These are phyloP conservation scores for Silene coronaria DNA, from an alignment of 179 eudicot genomes.

Conservation along the genomic window DNA sequence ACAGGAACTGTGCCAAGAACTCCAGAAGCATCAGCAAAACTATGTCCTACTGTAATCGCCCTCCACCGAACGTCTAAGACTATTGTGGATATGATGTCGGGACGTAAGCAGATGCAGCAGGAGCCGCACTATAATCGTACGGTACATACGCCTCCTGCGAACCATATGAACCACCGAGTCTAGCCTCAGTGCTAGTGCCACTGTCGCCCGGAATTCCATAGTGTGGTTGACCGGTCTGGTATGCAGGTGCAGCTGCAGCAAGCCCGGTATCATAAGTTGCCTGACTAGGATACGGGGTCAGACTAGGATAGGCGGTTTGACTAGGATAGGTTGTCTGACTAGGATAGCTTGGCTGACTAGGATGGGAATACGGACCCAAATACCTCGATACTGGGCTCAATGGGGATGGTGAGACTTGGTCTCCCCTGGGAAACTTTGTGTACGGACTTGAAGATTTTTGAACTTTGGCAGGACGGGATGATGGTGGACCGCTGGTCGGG, in stretches of 20 bases:
- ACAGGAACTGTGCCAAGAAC: not conserved
- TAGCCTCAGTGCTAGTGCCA: slow-evolving; percentile 19
- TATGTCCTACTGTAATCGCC: not conserved
- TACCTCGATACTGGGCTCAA: slow-evolving; percentile 35
- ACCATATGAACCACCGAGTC: slow-evolving; percentile 27
- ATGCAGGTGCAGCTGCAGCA: slow-evolving; percentile 9
- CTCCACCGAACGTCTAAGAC: not conserved
- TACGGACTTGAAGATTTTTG: slow-evolving; percentile 31
- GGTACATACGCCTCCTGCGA: slow-evolving; percentile 28
- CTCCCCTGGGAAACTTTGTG: slow-evolving; percentile 28
- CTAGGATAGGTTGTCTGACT: not conserved
- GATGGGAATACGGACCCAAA: slow-evolving; percentile 22
- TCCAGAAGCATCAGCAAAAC: not conserved
- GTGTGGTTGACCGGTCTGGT: slow-evolving; percentile 30
- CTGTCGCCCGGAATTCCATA: slow-evolving; percentile 24
- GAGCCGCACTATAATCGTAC: slow-evolving; percentile 33
- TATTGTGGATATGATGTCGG: slow-evolving; percentile 17
- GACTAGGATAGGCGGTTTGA: slow-evolving; percentile 28
- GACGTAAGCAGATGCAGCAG: slow-evolving; percentile 17
- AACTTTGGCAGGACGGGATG: slow-evolving; percentile 36
- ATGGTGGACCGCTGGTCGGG: slow-evolving; percentile 22
- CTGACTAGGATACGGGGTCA: slow-evolving; percentile 34
- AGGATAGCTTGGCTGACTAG: not conserved
- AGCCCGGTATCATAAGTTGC: slow-evolving; percentile 27
- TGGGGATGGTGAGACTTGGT: slow-evolving; percentile 20